Evolutionary conservation across 345 rosid species (phyloP).

Genomic region (Linum usitatissimum): DNA sequence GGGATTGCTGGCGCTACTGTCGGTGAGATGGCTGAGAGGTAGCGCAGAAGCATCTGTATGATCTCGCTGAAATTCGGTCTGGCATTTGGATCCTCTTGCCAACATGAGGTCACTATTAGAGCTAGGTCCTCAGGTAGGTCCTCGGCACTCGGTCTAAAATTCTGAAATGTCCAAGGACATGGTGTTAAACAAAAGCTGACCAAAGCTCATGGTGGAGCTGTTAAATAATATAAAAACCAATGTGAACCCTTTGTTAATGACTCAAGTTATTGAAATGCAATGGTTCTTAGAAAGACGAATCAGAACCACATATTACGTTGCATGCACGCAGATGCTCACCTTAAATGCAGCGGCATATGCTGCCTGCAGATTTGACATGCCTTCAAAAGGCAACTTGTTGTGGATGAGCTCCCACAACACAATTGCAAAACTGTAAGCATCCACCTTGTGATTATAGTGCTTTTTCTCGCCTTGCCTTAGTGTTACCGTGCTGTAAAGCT

Average conservation of each 20-base stretch:
- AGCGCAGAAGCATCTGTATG: constrained; percentile 68
- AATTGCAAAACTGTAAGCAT: constrained; percentile 92
- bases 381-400: constrained; percentile 94
- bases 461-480: constrained; percentile 95
- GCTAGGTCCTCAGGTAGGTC: constrained; percentile 71
- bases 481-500: constrained; percentile 97
- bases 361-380: constrained; percentile 99
- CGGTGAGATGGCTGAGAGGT: constrained; percentile 49
- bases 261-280: neutral
- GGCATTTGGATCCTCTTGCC: constrained; percentile 91
- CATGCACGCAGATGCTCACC: constrained; percentile 27
- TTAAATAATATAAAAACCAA: too few species aligned
- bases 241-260: too few species aligned
- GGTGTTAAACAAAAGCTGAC: neutral
- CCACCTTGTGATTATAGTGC: constrained; percentile 93
- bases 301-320: too few species aligned
- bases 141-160: constrained; percentile 78
- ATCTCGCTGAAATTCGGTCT: constrained; percentile 79
- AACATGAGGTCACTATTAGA: constrained; percentile 73
- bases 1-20: constrained; percentile 43
- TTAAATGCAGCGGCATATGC: constrained; percentile 99
- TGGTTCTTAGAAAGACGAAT: neutral
- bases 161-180: constrained; percentile 30
- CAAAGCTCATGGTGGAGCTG: neutral
- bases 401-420: constrained; percentile 96